phyloP scores from a whole-genome alignment of 1,139 yeast genomes.

The Sugiyamaella sp. region DNA sequence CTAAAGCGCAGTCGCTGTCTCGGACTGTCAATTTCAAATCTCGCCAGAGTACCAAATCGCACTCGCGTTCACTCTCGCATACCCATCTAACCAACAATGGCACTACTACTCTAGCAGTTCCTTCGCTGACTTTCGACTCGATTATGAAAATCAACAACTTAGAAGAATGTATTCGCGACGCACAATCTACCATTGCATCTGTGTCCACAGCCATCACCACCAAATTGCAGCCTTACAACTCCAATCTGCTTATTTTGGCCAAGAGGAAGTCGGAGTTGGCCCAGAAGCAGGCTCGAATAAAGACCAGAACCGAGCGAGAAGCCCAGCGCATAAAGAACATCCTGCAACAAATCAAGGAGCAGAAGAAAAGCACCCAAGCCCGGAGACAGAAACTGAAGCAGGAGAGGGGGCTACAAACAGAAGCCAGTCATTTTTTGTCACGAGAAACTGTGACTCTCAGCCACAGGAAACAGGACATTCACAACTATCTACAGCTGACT shows the following conservation, averaged over 20 bases:
- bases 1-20: neutral
- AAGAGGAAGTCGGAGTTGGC: conserved; percentile 15
- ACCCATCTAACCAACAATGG: neutral
- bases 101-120: conserved; percentile 22
- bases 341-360: conserved; percentile 20
- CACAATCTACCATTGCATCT: conserved; percentile 36
- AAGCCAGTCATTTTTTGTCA: conserved; percentile 22
- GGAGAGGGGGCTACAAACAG: conserved; percentile 22
- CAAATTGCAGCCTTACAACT: neutral
- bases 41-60: neutral
- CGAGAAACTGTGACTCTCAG: conserved; percentile 11
- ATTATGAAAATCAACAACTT: conserved; percentile 52
- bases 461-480: conserved; percentile 10
- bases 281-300: conserved; percentile 6
- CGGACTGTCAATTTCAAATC: neutral
- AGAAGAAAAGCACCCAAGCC: conserved; percentile 21
- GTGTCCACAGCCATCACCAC: conserved; percentile 23
- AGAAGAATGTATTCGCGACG: conserved; percentile 48
- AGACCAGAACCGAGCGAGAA: conserved; percentile 13
- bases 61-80: no score
- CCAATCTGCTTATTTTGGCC: conserved; percentile 4
- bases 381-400: conserved; percentile 19
- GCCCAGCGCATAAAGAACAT: neutral
- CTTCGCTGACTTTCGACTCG: conserved; percentile 46
- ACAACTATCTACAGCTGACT: conserved; percentile 20